Evolutionary conservation across 83 land plant genomes (phyloP), one percentile per base, ranked within the genome.

Genomic region (Picea engelmannii): DNA sequence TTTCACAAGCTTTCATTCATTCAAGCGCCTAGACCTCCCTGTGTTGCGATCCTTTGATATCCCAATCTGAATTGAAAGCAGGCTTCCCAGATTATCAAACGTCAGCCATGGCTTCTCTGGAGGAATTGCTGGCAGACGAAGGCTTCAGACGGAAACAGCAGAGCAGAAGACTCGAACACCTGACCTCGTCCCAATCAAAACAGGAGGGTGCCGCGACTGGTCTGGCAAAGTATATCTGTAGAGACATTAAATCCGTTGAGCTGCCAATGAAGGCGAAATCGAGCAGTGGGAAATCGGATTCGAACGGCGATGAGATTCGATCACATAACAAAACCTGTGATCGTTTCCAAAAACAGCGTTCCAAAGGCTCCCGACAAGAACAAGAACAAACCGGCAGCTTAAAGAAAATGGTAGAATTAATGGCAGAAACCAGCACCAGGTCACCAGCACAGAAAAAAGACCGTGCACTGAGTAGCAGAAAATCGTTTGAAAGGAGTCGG

Each of bases 91-190:
- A 65, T n/a, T 38, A 24, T 24, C 62, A 69, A 70, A 80, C 84
- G 82, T 68, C 65, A 78, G 40, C 31, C 81, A 88, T 83, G 80
- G 79, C 87, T 24, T 87, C 90, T 1, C 71, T 90, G 78, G 85
- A 86, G 78, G 83, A 88, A 0, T 83, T 90, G 31, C 85, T 91
- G 13, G 82, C 81, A 4, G 87, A 79, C 62, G 93, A 91, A 7
- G 87, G 90, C 24, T 88, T 88, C 70, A 84, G 40, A 21, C 76
- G 85, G 69, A 86, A 64, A 62, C 17, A 73, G 60, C 35, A 31
- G 27, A 69, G 66, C 13, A 6, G 70, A 4, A 75, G 21, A n/a
- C 0, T 73, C 55, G 49, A 47, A 49, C 10, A 13, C 35, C 21
- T 23, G 4, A 75, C 52, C 5, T 75, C 78, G 4, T 25, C 17